Conservation (phyloP, 768 basidiomycete species). For the Boletus sp. region DNA sequence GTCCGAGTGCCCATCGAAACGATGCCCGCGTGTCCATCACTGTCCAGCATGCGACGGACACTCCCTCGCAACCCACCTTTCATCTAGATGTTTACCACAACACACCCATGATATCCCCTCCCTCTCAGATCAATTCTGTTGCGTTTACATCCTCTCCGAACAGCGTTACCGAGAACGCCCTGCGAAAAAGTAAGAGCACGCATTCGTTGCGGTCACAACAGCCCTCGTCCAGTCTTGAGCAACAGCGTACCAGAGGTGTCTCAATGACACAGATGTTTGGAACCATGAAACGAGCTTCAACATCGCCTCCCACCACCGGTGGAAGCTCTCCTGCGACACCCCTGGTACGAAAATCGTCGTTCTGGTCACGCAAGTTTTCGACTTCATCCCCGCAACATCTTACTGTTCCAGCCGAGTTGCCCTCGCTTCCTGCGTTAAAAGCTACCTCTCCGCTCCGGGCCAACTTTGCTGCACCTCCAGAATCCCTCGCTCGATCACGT, state of each 20-base stretch:
- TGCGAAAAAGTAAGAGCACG: conserved; percentile 57
- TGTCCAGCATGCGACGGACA: conserved; percentile 16
- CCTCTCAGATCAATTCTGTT: conserved; percentile 48
- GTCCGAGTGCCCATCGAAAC: conserved; percentile 1
- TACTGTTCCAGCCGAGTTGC: conserved; percentile 31
- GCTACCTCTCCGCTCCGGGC: conserved; percentile 44
- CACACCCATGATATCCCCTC: conserved; percentile 42
- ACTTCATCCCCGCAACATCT: conserved; percentile 36
- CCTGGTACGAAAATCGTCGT: conserved; percentile 59
- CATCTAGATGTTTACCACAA: conserved; percentile 59
- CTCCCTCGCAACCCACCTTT: conserved; percentile 53
- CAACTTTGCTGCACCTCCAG: conserved; percentile 26
- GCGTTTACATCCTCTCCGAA: conserved; percentile 36
- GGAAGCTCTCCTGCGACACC: conserved; percentile 34
- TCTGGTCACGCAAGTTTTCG: conserved; percentile 57
- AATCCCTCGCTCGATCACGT: conserved; percentile 18
- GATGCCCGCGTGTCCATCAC: conserved; percentile 16
- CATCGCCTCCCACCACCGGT: conserved; percentile 27
- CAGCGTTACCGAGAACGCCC: conserved; percentile 12
- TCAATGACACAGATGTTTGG: conserved; percentile 52
- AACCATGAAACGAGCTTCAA: conserved; percentile 45
- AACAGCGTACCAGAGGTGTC: conserved; percentile 48
- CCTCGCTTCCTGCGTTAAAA: conserved; percentile 39
- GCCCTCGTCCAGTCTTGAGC: conserved; percentile 10
- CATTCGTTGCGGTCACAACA: conserved; percentile 27